phyloP scores from a whole-genome alignment of 2,329 filamentous ascomycete genomes.

The Uncinocarpus reesii region DNA sequence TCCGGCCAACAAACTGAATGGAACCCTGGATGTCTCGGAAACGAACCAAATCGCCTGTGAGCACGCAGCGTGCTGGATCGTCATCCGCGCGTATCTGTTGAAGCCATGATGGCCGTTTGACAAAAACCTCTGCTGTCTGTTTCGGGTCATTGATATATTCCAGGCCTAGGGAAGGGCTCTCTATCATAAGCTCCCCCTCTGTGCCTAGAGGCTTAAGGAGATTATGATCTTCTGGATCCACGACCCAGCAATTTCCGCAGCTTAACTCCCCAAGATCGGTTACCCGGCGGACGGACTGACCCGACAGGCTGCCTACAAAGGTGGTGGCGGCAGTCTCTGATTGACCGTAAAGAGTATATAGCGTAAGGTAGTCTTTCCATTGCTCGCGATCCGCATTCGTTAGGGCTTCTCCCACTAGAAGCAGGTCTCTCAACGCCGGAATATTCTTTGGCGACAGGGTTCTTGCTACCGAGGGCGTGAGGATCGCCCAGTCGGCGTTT shows the following conservation, averaged over 20 bases:
- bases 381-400: constrained; percentile 19
- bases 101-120: constrained; percentile 28
- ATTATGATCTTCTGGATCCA: constrained; percentile 18
- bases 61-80: constrained; percentile 23
- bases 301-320: too few relatives aligned
- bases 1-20: constrained; percentile 24
- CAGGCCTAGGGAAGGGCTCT: constrained; percentile 29
- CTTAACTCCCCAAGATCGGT: too few relatives aligned
- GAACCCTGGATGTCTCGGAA: background rate
- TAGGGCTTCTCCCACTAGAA: constrained; percentile 24
- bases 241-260: constrained; percentile 22
- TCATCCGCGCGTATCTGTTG: background rate
- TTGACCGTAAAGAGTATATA: constrained; percentile 33
- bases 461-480: constrained; percentile 50
- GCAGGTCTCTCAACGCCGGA: constrained; percentile 32
- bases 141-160: constrained; percentile 27
- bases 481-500: constrained; percentile 45
- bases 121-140: constrained; percentile 38
- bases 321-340: too few relatives aligned
- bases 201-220: constrained; percentile 27
- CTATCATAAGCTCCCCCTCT: constrained; percentile 34
- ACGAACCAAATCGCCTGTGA: constrained; percentile 25
- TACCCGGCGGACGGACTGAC: too few relatives aligned
- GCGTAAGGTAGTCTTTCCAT: constrained; percentile 23
- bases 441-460: constrained; percentile 31